Evolutionary conservation across 2,329 filamentous ascomycete genomes (phyloP).

Genomic region (Fusarium equiseti): DNA sequence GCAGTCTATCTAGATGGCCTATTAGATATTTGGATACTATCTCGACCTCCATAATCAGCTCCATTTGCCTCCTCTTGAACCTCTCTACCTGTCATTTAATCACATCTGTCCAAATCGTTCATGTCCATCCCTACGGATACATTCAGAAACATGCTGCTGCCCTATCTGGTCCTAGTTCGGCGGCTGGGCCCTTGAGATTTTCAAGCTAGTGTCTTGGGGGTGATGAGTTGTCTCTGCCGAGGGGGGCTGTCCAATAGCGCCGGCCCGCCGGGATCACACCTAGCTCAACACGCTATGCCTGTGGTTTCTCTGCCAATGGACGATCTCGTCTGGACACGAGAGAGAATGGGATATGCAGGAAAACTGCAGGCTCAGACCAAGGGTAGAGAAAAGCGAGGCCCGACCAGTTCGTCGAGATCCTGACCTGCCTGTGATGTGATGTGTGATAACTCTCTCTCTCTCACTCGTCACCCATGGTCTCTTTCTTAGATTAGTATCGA

Average conservation of each 20-base stretch:
- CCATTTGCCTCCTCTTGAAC: background rate
- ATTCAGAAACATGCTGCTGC: background rate
- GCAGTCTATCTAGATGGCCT: conserved; percentile 4
- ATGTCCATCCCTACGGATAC: background rate
- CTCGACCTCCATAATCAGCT: background rate
- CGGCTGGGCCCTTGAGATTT: conserved; percentile 34
- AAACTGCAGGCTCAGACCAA: conserved; percentile 10
- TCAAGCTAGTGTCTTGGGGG: conserved; percentile 33
- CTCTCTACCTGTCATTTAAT: background rate
- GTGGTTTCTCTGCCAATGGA: conserved; percentile 43
- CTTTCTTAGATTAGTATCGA: conserved; percentile 5
- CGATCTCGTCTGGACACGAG: conserved; percentile 29
- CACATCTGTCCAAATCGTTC: background rate
- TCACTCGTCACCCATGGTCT: conserved; percentile 7
- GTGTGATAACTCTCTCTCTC: conserved; percentile 12
- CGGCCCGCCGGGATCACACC: conserved; percentile 47
- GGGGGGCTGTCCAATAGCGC: conserved; percentile 52
- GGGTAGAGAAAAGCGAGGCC: conserved; percentile 26
- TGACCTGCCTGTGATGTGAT: conserved; percentile 22
- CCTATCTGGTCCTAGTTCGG: conserved; percentile 2
- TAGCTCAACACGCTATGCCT: conserved; percentile 31
- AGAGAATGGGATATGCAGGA: conserved; percentile 29
- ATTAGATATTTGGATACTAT: background rate
- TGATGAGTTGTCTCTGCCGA: conserved; percentile 58
- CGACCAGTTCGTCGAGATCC: conserved; percentile 36